Base-by-base conservation (phyloP, 2,329 filamentous ascomycete species). In the Lachnellula occidentalis region DNA sequence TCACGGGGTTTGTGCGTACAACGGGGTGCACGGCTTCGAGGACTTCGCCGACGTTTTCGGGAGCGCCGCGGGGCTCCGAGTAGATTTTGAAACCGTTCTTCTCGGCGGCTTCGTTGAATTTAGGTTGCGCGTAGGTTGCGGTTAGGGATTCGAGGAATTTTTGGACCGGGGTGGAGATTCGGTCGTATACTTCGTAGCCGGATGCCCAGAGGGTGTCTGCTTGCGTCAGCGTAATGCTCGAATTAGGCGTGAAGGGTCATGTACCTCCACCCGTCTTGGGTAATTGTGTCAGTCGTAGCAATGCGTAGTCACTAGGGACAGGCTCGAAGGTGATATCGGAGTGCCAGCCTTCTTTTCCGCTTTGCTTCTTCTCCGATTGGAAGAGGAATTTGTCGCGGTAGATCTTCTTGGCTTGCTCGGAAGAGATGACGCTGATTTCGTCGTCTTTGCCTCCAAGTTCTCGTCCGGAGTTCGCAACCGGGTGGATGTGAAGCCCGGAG, bases 201-300 rank as follows among this genome's bases (percentile, higher is more conserved):
- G 79, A 83, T 0, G 83, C 83, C 82, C 83, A 87, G 4, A 87
- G 75, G n/a, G n/a, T n/a, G n/a, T n/a, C n/a, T n/a, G n/a, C n/a
- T n/a, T n/a, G n/a, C n/a, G n/a, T n/a, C n/a, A n/a, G n/a, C n/a
- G n/a, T n/a, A n/a, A n/a, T n/a, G n/a, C n/a, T n/a, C n/a, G n/a
- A n/a, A n/a, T n/a, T n/a, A n/a, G n/a, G n/a, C n/a, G n/a, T n/a
- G n/a, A n/a, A n/a, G n/a, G n/a, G n/a, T n/a, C n/a, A n/a, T 0
- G 84, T 86, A 67, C 79, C 76, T 9, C 60, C 60, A 1, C 60
- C 60, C 3, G 60, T 58, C 31, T 54, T 55, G 15, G 53, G 62
- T 19, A 56, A 45, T 4, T 48, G 43, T 12, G 45, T 50, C 1
- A 60, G 46, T 31, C 58, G 50, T 27, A 61, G 50, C 6, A 34